phyloP scores from a whole-genome alignment of 2,329 filamentous ascomycete species.

The Volutella citrinella region DNA sequence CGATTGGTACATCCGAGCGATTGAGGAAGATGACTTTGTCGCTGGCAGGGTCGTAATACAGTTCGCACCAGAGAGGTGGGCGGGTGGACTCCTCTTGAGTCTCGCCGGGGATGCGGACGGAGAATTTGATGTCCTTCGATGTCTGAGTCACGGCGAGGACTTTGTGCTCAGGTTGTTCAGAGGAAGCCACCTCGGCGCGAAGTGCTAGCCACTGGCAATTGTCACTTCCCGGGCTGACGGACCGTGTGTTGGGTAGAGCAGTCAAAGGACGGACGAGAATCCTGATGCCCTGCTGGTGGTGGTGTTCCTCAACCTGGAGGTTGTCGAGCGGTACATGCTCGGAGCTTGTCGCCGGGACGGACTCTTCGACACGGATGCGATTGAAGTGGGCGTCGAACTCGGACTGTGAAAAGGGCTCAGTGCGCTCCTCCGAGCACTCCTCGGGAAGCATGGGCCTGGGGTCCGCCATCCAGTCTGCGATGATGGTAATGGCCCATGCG shows the following conservation, averaged over 20 bases:
- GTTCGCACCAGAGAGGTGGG: slow-evolving; percentile 55
- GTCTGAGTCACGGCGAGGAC: slow-evolving; percentile 61
- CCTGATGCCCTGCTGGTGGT: slow-evolving; percentile 54
- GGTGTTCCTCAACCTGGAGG: slow-evolving; percentile 48
- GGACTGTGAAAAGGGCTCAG: slow-evolving; percentile 56
- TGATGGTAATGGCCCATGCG: slow-evolving; percentile 29
- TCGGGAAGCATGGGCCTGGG: slow-evolving; percentile 37
- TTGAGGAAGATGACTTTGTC: slow-evolving; percentile 57
- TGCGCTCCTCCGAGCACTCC: slow-evolving; percentile 48
- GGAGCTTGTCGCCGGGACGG: slow-evolving; percentile 34
- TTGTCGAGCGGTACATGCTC: slow-evolving; percentile 52
- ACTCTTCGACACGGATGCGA: slow-evolving; percentile 43
- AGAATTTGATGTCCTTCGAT: slow-evolving; percentile 57
- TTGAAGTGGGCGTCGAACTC: slow-evolving; percentile 51
- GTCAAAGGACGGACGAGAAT: slow-evolving; percentile 55
- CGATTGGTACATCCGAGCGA: slow-evolving; percentile 52
- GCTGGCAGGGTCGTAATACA: slow-evolving; percentile 58
- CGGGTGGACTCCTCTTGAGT: slow-evolving; percentile 39
- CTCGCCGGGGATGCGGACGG: slow-evolving; percentile 52
- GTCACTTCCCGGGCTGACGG: slow-evolving; percentile 54
- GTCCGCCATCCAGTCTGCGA: slow-evolving; percentile 42
- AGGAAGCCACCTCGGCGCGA: slow-evolving; percentile 50
- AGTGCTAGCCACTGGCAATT: slow-evolving; percentile 57
- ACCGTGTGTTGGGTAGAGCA: slow-evolving; percentile 47
- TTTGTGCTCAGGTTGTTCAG: slow-evolving; percentile 52